Base-by-base conservation (phyloP, 2,329 filamentous ascomycete species). In the Pseudopyrenochaeta lycopersici region DNA sequence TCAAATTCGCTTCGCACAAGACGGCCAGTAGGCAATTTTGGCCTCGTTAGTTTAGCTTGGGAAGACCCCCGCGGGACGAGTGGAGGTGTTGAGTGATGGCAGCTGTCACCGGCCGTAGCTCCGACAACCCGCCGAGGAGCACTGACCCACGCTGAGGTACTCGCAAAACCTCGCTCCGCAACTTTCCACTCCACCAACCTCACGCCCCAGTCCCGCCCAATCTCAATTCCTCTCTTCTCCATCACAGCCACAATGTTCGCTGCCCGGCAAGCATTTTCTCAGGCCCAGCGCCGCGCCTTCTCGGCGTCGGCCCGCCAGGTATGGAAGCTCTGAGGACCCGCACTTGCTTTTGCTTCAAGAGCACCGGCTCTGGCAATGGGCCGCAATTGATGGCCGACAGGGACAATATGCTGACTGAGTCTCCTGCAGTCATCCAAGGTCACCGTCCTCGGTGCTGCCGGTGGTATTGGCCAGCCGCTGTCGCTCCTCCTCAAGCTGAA, bases 401-500 rank as follows among this genome's bases (percentile, higher is more conserved):
- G 40, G 6, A 29, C 12, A 47, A 23, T 41, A 56, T 61, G 63
- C 71, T 76, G 53, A 76, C 50, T 30, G 29, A 20, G 29, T 18
- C 7, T 27, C 60, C 23, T 70, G 55, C 67, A 99, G 95, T 87
- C 92, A 76, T 96, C 93, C 82, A 98, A 98, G 88, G 95, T 99
- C 74, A 88, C 93, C 76, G 92, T 99, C 70, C 91, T 98, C 79
- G 95, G 95, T 85, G 95, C 95, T 70, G 90, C 90, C 75, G 95
- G 95, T 83, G 95, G 95, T 81, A 99, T 99, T 83, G 95, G 95
- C 80, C 95, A 99, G 80, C 95, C 95, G 75, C 85, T 99, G 74
- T 99, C 95, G 55, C 90, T 99, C 68, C 89, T 99, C 76, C 87
- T 99, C 81, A 99, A 99, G 92, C 89, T 97, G 78, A 98, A 97